These are phyloP conservation scores for Pythium coloratum DNA, from an alignment of 352 stramenopile genomes.

Conservation along the genomic window DNA sequence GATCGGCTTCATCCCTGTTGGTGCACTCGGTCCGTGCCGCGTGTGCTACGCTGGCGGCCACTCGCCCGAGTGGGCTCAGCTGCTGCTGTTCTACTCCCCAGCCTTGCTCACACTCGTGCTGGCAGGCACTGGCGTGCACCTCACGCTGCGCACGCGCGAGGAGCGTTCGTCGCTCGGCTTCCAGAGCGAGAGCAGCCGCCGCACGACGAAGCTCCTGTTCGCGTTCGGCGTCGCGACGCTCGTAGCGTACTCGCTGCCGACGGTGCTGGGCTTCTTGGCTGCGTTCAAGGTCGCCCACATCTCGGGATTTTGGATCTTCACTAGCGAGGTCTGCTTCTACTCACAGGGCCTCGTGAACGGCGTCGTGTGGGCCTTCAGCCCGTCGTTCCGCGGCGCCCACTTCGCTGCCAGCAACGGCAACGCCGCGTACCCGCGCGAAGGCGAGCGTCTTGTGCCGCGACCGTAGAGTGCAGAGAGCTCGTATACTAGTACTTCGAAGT, in stretches of 20 bases:
- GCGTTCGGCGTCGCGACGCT: constrained; percentile 14
- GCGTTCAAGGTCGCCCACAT: constrained; percentile 18
- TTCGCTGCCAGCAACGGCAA: constrained; percentile 11
- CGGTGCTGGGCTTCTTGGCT: constrained; percentile 24
- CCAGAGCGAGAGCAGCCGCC: constrained; percentile 32
- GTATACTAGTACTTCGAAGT: too few relatives aligned
- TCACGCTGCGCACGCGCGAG: constrained; percentile 24
- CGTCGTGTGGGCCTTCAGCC: constrained; percentile 37
- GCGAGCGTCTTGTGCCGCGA: constrained; percentile 21
- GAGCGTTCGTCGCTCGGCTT: constrained; percentile 28
- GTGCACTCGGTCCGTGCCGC: constrained; percentile 53
- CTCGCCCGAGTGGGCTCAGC: constrained; percentile 30
- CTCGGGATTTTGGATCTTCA: constrained; percentile 29
- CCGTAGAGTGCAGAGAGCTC: constrained; percentile 1
- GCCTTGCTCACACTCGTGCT: constrained; percentile 27
- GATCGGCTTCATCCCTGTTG: constrained; percentile 62
- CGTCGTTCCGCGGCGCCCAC: constrained; percentile 22
- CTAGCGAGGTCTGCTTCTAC: constrained; percentile 41
- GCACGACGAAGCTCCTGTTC: constrained; percentile 18
- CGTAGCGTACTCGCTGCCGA: constrained; percentile 22
- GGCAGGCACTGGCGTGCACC: constrained; percentile 23
- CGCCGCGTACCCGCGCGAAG: constrained; percentile 15
- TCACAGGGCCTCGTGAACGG: constrained; percentile 34
- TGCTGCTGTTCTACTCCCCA: constrained; percentile 41
- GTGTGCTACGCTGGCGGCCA: constrained; percentile 28